Evolutionary conservation across 2,329 filamentous ascomycete species (phyloP), one percentile per base, ranked within the genome.

Genomic region (Verticillium albo-atrum): DNA sequence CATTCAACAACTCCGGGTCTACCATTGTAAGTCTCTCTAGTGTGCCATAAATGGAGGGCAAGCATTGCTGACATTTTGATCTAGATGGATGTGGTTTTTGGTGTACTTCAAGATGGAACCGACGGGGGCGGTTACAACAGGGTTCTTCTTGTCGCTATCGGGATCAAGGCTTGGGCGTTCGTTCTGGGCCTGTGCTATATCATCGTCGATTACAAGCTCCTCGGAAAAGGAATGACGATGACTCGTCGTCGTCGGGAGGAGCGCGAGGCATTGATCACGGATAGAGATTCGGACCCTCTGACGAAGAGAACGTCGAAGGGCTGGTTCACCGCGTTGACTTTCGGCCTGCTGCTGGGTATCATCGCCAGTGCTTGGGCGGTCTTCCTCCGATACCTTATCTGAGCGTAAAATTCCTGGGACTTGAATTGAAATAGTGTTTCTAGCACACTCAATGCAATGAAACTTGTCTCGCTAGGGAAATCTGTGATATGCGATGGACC

Each of bases 11-110:
- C 17, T 66, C 65, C 0, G 62, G 64, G 1, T 61, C 63, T 1
- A 68, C 64, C 12, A 68, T 68, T 50, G 65, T 67, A 50, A 63
- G 30, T 59, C 20, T 23, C 15, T 12, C 4, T 17, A 23, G 15
- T 5, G 35, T 42, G 30, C 1, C 14, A 14, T 52, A 27, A 23
- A 12, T 30, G 34, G n/a, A 9, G 30, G 47, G 6, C 17, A 23
- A 6, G 17, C 30, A 42, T 15, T 6, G 23, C 34, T 32, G 15
- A 42, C 27, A 55, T 56, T 56, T 23, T 6, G 23, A 14, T 15
- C 20, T 10, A 68, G 65, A 67, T 67, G 63, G 65, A 68, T 20
- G 65, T 68, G 3, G 64, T 64, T 0, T 68, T 59, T n/a, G 66
- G 65, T 12, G 65, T 64, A 10, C 27, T 68, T 1, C 66, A 68